Evolutionary conservation across 2,329 filamentous ascomycete genomes (phyloP), one percentile per base, ranked within the genome.

Genomic region (Blastomyces silverae): DNA sequence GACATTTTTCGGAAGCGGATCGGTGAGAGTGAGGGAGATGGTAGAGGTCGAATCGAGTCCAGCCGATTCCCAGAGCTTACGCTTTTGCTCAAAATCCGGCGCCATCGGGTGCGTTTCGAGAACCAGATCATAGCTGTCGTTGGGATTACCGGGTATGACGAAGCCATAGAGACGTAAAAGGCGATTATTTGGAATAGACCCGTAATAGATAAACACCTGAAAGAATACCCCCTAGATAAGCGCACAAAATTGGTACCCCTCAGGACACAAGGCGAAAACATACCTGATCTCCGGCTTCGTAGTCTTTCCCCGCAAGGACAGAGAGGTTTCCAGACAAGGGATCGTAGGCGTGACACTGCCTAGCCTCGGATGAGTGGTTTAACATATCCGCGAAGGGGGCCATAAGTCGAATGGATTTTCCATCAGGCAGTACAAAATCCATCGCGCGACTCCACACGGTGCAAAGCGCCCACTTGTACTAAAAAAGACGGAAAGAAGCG

Each of bases 81-180:
- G 68, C 70, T 76, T 76, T 66, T 71, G 69, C 67, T 74, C 70
- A 66, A 72, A 77, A 52, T 74, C 65, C 61, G 74, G 74, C 50
- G 74, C 73, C 67, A 67, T 66, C 5, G 73, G 70, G 65, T 73
- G 71, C 58, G 75, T 77, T 67, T 71, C 61, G 62, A 77, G 74
- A 66, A 76, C 72, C 48, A 76, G 71, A 60, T 76, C 73, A 69
- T 77, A 76, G 69, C 68, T 75, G 68, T 77, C 72, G 68, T 75
- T 71, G 59, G 73, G 73, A 67, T 76, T 76, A 60, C 64, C 70
- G n/a, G 72, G 73, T 62, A 76, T 62, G 60, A 77, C 70, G 67
- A 77, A 77, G 69, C 74, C 74, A 68, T 76, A 77, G 64, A 77
- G 73, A 70, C 74, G 73, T 68, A 76, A 70, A 66, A 77, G 73